Evolutionary conservation across 495 filamentous ascomycete genomes (phyloP).

Genomic region (Hypoxylon fuscum): DNA sequence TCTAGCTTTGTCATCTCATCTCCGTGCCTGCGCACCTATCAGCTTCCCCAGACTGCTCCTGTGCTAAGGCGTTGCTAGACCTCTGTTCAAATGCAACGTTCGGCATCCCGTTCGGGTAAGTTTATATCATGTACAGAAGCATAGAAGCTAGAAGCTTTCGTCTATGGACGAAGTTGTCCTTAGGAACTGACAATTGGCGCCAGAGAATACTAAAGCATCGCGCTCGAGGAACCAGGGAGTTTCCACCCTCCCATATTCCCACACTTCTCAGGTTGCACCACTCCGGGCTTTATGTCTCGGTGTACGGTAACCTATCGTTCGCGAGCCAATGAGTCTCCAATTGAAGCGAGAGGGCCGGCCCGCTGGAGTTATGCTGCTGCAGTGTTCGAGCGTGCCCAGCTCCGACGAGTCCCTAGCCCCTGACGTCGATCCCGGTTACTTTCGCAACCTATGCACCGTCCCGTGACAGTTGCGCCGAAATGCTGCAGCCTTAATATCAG

Average conservation of each 20-base stretch:
- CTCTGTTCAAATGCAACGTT: too few species aligned
- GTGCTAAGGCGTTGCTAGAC: not conserved
- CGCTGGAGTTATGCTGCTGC: constrained; percentile 15
- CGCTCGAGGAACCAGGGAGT: not conserved
- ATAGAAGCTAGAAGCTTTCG: not conserved
- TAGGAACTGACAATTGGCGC: not conserved
- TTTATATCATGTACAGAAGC: not conserved
- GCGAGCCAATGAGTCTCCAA: constrained; percentile 38
- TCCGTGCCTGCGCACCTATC: not conserved
- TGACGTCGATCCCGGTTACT: constrained; percentile 1
- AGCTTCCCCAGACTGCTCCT: not conserved
- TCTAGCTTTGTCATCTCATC: not conserved
- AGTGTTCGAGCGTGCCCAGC: constrained; percentile 7
- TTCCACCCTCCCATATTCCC: too few species aligned
- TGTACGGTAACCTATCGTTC: constrained; percentile 31
- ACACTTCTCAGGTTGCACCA: constrained; percentile 19
- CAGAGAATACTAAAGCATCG: not conserved
- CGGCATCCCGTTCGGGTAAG: too few species aligned
- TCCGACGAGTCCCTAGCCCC: constrained; percentile 5
- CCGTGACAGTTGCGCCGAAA: constrained; percentile 17
- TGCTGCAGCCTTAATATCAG: constrained; percentile 19
- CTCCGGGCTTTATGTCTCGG: constrained; percentile 33
- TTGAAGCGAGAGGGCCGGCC: constrained; percentile 40
- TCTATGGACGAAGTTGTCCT: not conserved
- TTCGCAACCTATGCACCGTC: constrained; percentile 20